These are phyloP conservation scores for Blepharisma stoltei DNA, from an alignment of 73 alveolate species.

Conservation along the genomic window DNA sequence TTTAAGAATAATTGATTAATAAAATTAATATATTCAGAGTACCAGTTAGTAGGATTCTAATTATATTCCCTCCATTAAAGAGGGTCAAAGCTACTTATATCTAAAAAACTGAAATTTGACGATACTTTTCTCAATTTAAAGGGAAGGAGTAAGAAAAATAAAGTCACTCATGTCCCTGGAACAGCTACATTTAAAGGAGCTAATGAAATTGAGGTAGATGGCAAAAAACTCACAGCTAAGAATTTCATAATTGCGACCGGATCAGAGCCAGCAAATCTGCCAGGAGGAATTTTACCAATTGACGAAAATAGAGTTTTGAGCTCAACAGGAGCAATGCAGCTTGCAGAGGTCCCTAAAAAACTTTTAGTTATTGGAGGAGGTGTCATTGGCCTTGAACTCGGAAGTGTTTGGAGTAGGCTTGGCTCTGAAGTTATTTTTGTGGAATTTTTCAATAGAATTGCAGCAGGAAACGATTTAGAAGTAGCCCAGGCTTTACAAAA, in stretches of 20 bases:
- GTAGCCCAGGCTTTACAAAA: slow-evolving; percentile 73
- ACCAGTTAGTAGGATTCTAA: too few relatives aligned
- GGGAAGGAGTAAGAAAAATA: slow-evolving; percentile 85
- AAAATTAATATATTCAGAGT: too few relatives aligned
- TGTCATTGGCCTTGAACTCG: slow-evolving; percentile 95
- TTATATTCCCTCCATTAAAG: too few relatives aligned
- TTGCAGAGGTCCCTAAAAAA: slow-evolving; percentile 85
- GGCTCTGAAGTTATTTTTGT: slow-evolving; percentile 93
- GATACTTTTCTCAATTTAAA: too few relatives aligned
- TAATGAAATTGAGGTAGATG: slow-evolving; percentile 64
- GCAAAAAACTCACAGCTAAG: slow-evolving; percentile 65
- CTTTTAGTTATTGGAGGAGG: slow-evolving; percentile 95
- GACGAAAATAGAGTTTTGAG: slow-evolving; percentile 56
- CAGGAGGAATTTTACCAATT: slow-evolving; percentile 52
- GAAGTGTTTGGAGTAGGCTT: slow-evolving; percentile 87
- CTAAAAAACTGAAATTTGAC: too few relatives aligned
- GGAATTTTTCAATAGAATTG: slow-evolving; percentile 77
- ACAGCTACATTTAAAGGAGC: slow-evolving; percentile 60
- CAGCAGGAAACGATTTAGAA: slow-evolving; percentile 82
- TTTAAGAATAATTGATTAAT: too few relatives aligned
- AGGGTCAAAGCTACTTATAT: too few relatives aligned
- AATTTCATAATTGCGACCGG: slow-evolving; percentile 90
- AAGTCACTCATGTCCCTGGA: slow-evolving; percentile 83
- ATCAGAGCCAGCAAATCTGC: slow-evolving; percentile 85
- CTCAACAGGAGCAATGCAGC: slow-evolving; percentile 82